Evolutionary conservation across 805 yeast species (phyloP), one percentile per base, ranked within the genome.

Genomic region (Saturnispora gosingensis): DNA sequence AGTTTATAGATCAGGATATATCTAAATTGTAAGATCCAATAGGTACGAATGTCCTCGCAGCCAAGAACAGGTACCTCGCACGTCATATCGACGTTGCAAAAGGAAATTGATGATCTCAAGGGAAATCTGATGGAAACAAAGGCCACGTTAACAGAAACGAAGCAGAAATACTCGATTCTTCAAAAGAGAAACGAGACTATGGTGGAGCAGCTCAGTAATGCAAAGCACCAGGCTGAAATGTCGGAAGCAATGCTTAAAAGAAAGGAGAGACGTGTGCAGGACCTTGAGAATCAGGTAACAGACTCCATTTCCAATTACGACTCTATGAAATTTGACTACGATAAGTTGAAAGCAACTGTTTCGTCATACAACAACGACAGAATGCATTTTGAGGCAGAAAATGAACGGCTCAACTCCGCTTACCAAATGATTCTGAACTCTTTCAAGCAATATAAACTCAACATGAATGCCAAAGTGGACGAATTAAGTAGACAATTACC

Each of bases 171-270:
- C 40, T 46, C 58, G 73, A 77, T 48, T 67, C 73, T 28, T 60
- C 74, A 49, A 57, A 73, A 56, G 66, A 73, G 60, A 72, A 78
- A 66, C 70, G 81, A 58, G 81, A 77, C 57, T 69, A 69, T 77
- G 49, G 73, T 80, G 35, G 88, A 82, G 58, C 85, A 82, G 64
- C 66, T 82, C 54, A 80, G 88, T 30, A 82, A 81, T 56, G 71
- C 85, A 38, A 83, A 83, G 64, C 90, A 85, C 63, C 91, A 88
- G 60, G 83, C 83, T 58, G 89, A 85, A 56, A 83, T 83, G 70
- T 72, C 84, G 43, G 82, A 77, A 59, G 80, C 88, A 1, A 68
- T 85, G 55, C 67, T 87, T 53, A 79, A 76, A 55, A 71, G 95
- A 49, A 85, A 85, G 59, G 88, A 85, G 58, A 72, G 90, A 48